phyloP scores from a whole-genome alignment of 495 filamentous ascomycete species.

The Hypoxylon fragiforme region DNA sequence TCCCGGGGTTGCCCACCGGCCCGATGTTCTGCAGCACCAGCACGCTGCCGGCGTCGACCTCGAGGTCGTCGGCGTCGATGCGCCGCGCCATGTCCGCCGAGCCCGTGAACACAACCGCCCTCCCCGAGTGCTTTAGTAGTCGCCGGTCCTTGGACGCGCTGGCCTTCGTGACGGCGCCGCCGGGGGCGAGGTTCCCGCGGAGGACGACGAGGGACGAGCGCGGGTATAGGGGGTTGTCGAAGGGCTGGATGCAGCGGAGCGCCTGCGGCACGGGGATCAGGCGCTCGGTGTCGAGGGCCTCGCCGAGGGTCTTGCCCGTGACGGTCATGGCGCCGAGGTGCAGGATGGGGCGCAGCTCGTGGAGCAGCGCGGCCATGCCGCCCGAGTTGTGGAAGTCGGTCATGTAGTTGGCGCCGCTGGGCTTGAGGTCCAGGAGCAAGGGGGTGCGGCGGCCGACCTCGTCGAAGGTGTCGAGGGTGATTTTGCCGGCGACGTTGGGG shows the following conservation, averaged over 20 bases:
- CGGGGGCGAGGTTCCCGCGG: slow-evolving; percentile 56
- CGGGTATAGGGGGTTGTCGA: slow-evolving; percentile 58
- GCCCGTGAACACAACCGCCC: slow-evolving; percentile 62
- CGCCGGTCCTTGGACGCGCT: slow-evolving; percentile 59
- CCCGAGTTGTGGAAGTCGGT: slow-evolving; percentile 71
- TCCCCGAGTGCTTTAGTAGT: slow-evolving; percentile 56
- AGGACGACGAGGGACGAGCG: slow-evolving; percentile 58
- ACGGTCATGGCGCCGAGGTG: slow-evolving; percentile 61
- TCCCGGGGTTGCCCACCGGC: slow-evolving; percentile 66
- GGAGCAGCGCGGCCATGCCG: slow-evolving; percentile 63
- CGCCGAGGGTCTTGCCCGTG: slow-evolving; percentile 61
- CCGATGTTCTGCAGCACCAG: slow-evolving; percentile 65
- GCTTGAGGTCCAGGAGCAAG: slow-evolving; percentile 67
- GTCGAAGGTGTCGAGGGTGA: slow-evolving; percentile 62
- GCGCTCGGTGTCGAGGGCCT: slow-evolving; percentile 52
- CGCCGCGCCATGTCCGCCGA: slow-evolving; percentile 59
- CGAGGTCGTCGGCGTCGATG: slow-evolving; percentile 59
- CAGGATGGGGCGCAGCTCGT: slow-evolving; percentile 59
- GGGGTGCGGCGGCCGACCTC: slow-evolving; percentile 62
- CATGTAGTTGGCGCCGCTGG: slow-evolving; percentile 72
- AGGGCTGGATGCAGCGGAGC: slow-evolving; percentile 53
- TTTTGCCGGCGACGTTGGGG: slow-evolving; percentile 54
- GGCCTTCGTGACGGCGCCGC: slow-evolving; percentile 65
- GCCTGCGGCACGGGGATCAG: slow-evolving; percentile 45
- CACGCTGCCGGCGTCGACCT: slow-evolving; percentile 56